These are phyloP conservation scores for Harringtonia lauricola DNA, from an alignment of 2,329 filamentous ascomycete genomes.

Conservation along the genomic window DNA sequence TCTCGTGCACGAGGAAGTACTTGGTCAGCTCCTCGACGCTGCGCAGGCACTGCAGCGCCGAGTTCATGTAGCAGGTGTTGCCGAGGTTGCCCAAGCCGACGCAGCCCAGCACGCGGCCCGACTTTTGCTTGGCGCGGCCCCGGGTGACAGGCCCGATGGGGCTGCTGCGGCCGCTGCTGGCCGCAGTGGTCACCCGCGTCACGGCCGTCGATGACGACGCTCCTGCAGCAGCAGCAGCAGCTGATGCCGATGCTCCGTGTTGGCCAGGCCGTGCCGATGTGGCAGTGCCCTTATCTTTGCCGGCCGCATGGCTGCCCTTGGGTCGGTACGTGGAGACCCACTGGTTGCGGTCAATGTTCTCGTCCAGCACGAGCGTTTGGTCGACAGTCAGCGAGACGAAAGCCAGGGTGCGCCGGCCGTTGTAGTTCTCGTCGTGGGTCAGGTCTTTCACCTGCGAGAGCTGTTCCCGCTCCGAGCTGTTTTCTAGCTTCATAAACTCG, in stretches of 20 bases:
- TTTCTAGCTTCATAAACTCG: slow-evolving; percentile 50
- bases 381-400: slow-evolving; percentile 59
- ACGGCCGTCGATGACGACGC: no score
- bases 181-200: slow-evolving; percentile 15
- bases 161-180: slow-evolving; percentile 58
- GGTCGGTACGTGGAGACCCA: slow-evolving; percentile 42
- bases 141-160: slow-evolving; percentile 56
- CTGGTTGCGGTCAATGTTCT: slow-evolving; percentile 50
- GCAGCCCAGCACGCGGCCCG: slow-evolving; percentile 61
- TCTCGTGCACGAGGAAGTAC: slow-evolving; percentile 72
- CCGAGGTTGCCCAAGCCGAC: slow-evolving; percentile 83
- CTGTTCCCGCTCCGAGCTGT: slow-evolving; percentile 52
- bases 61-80: slow-evolving; percentile 99
- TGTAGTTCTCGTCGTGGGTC: slow-evolving; percentile 65
- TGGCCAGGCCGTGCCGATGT: slow-evolving; percentile 8
- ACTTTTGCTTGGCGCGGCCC: slow-evolving; percentile 58
- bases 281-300: slow-evolving; percentile 12
- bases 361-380: slow-evolving; percentile 74
- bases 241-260: slow-evolving; percentile 20
- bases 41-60: slow-evolving; percentile 85
- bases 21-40: slow-evolving; percentile 88
- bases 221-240: slow-evolving; percentile 18
- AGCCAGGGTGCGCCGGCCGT: slow-evolving; percentile 57
- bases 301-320: slow-evolving; percentile 11
- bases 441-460: slow-evolving; percentile 52